Conservation (phyloP, 2,329 filamentous ascomycete genomes). For the Talaromyces sp. region DNA sequence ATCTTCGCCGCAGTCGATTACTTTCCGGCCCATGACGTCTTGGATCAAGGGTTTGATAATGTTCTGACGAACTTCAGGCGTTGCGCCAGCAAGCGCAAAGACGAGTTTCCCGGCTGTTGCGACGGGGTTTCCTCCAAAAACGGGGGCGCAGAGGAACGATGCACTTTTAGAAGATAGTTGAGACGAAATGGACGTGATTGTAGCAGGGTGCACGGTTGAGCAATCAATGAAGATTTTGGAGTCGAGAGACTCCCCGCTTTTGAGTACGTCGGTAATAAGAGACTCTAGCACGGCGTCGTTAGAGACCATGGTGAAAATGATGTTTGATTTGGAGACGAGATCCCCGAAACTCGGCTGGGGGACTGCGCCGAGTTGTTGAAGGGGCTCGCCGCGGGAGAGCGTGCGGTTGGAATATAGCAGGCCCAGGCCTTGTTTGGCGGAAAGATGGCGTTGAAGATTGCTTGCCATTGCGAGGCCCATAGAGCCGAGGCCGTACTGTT, state of each 20-base stretch:
- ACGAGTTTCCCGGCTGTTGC: conserved; percentile 47
- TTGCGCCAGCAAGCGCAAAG: conserved; percentile 43
- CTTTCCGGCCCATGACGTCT: conserved; percentile 43
- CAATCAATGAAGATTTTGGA: conserved; percentile 83
- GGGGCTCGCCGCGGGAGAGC: conserved; percentile 36
- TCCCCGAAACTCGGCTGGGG: conserved; percentile 34
- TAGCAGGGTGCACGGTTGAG: conserved; percentile 80
- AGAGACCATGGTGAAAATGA: conserved; percentile 43
- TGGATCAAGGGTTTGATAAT: conserved; percentile 41
- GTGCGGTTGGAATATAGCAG: conserved; percentile 44
- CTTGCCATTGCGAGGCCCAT: conserved; percentile 47
- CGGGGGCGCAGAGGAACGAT: conserved; percentile 41
- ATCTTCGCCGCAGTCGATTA: conserved; percentile 46
- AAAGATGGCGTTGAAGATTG: conserved; percentile 43
- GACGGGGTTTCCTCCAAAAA: conserved; percentile 45
- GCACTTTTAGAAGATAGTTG: conserved; percentile 35
- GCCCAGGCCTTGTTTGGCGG: conserved; percentile 29
- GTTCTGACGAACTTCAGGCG: conserved; percentile 26
- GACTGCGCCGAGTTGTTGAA: conserved; percentile 36
- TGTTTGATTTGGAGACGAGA: conserved; percentile 35
- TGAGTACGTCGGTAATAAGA: conserved; percentile 28
- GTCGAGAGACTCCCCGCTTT: conserved; percentile 41
- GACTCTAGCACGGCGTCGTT: conserved; percentile 40
- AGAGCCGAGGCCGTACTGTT: conserved; percentile 43
- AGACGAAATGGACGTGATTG: conserved; percentile 39